Evolutionary conservation across 2,329 filamentous ascomycete species (phyloP), one percentile per base, ranked within the genome.

Genomic region (Colletotrichum tamarilloi): DNA sequence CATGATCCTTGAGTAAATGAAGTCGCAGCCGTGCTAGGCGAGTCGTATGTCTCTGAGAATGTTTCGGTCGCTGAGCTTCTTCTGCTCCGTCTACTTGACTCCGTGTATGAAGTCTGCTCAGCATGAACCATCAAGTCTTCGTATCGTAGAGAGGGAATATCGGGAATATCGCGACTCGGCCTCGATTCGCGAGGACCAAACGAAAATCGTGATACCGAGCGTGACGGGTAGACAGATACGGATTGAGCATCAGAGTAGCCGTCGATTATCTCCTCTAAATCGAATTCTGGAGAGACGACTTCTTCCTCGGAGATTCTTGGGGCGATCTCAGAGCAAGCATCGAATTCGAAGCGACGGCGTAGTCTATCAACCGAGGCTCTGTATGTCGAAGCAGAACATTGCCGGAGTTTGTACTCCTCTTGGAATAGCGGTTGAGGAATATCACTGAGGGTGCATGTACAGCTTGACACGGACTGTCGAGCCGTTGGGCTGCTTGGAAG

Each of bases 291-390:
- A 19, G 24, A n/a, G 35, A 26, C 9, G 11, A 14, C 6, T 24
- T 16, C 35, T 19, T 60, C 22, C 19, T 42, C 58, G 8, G 14
- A 30, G 14, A 7, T 42, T 7, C 22, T 35, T 7, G 58, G 19
- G 26, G 12, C 22, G 5, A 16, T 2, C 9, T 42, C 35, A 8
- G 35, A 42, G 22, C 14, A 11, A n/a, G 7, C 16, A 14, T 28
- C 22, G 1, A 16, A 7, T 12, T n/a, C 19, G 38, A 68, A 72
- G 24, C 32, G 53, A 9, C 38, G 28, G 30, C 65, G 69, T n/a
- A 72, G 32, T 24, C 68, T 63, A 19, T 63, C 69, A 14, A 72
- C 53, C 1, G 69, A 72, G 0, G n/a, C 24, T 26, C 53, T 68
- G 58, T 68, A 72, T 7, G 58, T 59, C 19, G 58, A 68, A 7